Conservation (phyloP, 345 rosid species). For the Pelargonium nanum region DNA sequence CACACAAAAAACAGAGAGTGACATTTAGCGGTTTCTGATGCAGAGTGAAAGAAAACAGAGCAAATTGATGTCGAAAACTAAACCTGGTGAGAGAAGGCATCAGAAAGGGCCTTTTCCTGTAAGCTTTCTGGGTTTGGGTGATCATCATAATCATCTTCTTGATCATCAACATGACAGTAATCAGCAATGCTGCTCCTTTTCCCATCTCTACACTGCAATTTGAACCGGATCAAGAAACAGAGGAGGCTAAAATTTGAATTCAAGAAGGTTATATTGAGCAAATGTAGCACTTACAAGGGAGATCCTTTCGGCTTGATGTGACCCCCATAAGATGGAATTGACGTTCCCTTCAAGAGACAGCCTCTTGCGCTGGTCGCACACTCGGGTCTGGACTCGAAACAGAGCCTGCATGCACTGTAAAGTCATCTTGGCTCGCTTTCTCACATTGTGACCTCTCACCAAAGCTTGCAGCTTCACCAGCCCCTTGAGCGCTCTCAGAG, state of each 20-base stretch:
- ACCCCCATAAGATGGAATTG: slow-evolving; percentile 19
- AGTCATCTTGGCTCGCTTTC: slow-evolving; percentile 95
- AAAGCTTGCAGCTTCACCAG: slow-evolving; percentile 87
- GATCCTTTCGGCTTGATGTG: slow-evolving; percentile 17
- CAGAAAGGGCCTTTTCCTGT: slow-evolving; percentile 36
- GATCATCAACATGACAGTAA: slow-evolving; percentile 24
- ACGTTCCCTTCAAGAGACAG: slow-evolving; percentile 27
- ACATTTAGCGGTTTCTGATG: background rate
- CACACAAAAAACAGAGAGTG: background rate
- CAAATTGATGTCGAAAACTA: slow-evolving; percentile 1
- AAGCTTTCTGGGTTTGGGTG: slow-evolving; percentile 17
- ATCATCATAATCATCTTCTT: slow-evolving; percentile 24
- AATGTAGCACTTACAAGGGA: background rate
- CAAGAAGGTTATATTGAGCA: background rate
- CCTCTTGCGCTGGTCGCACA: slow-evolving; percentile 38
- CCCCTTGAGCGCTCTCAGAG: slow-evolving; percentile 84
- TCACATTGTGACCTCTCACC: slow-evolving; percentile 87
- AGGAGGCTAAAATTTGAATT: background rate
- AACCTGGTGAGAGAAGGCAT: slow-evolving; percentile 57
- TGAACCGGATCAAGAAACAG: background rate
- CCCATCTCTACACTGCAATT: slow-evolving; percentile 32
- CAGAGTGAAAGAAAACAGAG: background rate
- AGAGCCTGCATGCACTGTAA: slow-evolving; percentile 98
- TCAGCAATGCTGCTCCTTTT: slow-evolving; percentile 24
- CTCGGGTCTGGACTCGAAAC: slow-evolving; percentile 28